Evolutionary conservation across 1,284 basidiomycete species (phyloP), one percentile per base, ranked within the genome.

Genomic region (Cutaneotrichosporon spelunceum): DNA sequence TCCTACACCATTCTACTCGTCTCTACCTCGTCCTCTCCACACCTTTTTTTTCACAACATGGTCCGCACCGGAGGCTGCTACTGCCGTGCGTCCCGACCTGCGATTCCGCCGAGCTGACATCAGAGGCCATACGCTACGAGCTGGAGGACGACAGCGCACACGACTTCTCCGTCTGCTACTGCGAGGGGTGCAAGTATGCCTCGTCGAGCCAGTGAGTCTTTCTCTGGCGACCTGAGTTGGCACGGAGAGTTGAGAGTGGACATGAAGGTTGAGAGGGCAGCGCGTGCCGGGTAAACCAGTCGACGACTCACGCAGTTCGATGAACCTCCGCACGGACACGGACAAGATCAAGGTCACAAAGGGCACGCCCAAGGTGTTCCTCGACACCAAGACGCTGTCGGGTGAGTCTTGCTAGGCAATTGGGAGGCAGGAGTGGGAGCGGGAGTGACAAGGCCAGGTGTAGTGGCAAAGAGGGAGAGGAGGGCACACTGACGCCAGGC

Each of bases 321-420:
- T 57, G 57, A 65, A 65, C 54, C 34, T 65, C 44, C 44, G 34
- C 26, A 53, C 55, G 4, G 27, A 34, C 29, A 16, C 34, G 4
- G 49, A 56, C 39, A 52, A 52, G 26, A 50, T 65, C 27, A 56
- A 16, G 21, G n/a, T 65, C 21, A 59, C 57, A 4, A 52, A 59
- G 63, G 63, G 63, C 44, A 47, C 53, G 24, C 63, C 63, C 27
- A 53, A 56, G 53, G 36, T 44, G n/a, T 65, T 50, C 54, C 1
- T 30, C 16, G 63, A 65, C 54, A 53, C 26, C 21, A 44, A 39
- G 7, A 58, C 56, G 14, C 39, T 30, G 21, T 58, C 56, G 11
- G 55, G 54, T 61, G 29, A 44, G 39, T 54, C 13, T 6, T 7
- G 33, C 21, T 36, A 23, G 30, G 30, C 30, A 11, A 7, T 11